Base-by-base conservation (phyloP, 2,329 filamentous ascomycete genomes). In the Leptographium procerum region DNA sequence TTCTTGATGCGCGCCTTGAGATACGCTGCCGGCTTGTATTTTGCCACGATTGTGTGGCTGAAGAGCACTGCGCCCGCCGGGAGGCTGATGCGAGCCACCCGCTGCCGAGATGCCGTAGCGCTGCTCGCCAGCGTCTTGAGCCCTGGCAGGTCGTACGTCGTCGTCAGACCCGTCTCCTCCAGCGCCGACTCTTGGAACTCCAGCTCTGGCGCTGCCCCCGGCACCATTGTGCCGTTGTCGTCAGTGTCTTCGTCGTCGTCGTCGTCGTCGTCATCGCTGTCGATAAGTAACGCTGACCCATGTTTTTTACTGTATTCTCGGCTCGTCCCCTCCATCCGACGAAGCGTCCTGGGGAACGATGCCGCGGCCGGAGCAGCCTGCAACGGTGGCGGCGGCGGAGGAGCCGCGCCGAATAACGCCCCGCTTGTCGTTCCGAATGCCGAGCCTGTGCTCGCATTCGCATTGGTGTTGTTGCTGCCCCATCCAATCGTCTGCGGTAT, bases 141-240 rank as follows among this genome's bases (percentile, higher is more conserved):
- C 0, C 78, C 79, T 0, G 81, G 80, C 0, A 86, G 73, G 58
- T 85, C 82, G 66, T 85, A 86, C 2, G 77, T 82, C 0, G 79
- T 78, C 0, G 81, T 84, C 57, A 85, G 70, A 6, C 82, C 83
- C 0, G 75, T 77, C 63, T 85, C 82, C 60, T 83, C 81, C 61
- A 82, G 75, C 6, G 74, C 68, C 0, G 80, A 80, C 59, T 84
- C 78, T 62, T 79, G 71, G 64, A 79, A 79, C 16, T 68, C 70
- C 8, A 78, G 67, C 48, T 68, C 67, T 1, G 47, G 47, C 26
- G 47, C 11, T 14, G 47, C 11, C 26, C 13, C 47, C 45, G 45
- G 22, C 22, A 4, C 11, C 8, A 43, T 43, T 19, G 68, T 61
- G 16, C 51, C 62, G 50, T 67, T 64, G 34, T 60, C 61, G 11